Evolutionary conservation across 352 stramenopile genomes (phyloP).

Genomic region (Plasmopara viticola): DNA sequence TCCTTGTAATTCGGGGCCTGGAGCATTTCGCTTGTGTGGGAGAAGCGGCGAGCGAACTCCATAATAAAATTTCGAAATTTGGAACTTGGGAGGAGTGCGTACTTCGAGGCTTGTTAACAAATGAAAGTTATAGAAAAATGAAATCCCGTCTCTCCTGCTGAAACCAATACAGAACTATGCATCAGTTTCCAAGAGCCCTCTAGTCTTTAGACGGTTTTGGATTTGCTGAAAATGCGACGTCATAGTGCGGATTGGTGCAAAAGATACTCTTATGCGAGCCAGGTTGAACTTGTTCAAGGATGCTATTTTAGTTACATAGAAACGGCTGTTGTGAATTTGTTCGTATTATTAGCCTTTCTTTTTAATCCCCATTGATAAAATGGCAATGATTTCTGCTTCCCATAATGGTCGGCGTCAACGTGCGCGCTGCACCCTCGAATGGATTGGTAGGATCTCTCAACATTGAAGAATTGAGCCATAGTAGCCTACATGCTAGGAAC

Average conservation of each 20-base stretch:
- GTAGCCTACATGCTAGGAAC: no score
- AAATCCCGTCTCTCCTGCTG: slow-evolving; percentile 8
- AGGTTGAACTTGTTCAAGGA: slow-evolving; percentile 14
- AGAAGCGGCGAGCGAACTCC: slow-evolving; percentile 37
- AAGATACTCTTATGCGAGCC: slow-evolving; percentile 2
- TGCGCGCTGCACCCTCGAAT: no score
- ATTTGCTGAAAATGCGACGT: slow-evolving; percentile 9
- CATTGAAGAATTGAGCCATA: no score
- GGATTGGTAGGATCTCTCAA: no score
- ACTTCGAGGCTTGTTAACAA: slow-evolving; percentile 31
- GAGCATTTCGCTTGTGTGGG: slow-evolving; percentile 30
- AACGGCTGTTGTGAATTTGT: slow-evolving; percentile 1
- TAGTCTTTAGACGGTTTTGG: slow-evolving; percentile 6
- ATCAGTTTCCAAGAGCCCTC: slow-evolving; percentile 7
- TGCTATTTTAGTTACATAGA: slow-evolving; percentile 6
- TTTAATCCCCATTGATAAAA: neutral
- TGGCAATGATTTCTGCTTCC: no score
- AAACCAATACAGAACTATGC: slow-evolving; percentile 10
- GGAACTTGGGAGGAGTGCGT: slow-evolving; percentile 1
- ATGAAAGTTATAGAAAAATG: slow-evolving; percentile 25
- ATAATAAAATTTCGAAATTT: slow-evolving; percentile 8
- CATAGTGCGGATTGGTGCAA: slow-evolving; percentile 13
- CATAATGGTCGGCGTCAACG: no score
- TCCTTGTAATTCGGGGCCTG: slow-evolving; percentile 19
- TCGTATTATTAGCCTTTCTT: neutral